Conservation (phyloP, 495 filamentous ascomycete genomes). For the Daldinia loculata region DNA sequence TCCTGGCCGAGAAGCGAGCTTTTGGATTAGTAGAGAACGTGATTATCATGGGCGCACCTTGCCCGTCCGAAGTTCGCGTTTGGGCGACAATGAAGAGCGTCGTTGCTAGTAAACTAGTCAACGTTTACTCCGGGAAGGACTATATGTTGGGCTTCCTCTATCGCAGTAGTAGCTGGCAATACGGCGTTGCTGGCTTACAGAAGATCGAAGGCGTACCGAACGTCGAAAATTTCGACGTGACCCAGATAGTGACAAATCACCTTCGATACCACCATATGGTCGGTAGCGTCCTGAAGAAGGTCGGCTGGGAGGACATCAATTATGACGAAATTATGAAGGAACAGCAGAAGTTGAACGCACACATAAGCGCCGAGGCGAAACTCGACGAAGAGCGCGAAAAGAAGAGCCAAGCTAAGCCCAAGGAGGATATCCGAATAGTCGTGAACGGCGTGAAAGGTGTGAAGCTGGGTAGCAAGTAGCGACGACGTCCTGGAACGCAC, state of each 20-base stretch:
- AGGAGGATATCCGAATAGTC: neutral
- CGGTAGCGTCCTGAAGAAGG: slow-evolving; percentile 61
- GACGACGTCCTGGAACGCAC: slow-evolving; percentile 1
- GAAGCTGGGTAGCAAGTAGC: slow-evolving; percentile 15
- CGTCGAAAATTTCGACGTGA: slow-evolving; percentile 67
- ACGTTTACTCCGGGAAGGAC: slow-evolving; percentile 68
- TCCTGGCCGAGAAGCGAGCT: slow-evolving; percentile 75
- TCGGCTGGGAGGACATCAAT: slow-evolving; percentile 66
- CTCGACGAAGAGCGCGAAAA: slow-evolving; percentile 40
- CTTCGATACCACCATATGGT: slow-evolving; percentile 63
- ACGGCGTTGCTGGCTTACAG: slow-evolving; percentile 67
- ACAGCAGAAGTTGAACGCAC: slow-evolving; percentile 40
- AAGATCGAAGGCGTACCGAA: slow-evolving; percentile 60
- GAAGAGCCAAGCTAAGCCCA: neutral
- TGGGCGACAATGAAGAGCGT: slow-evolving; percentile 66
- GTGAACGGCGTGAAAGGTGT: slow-evolving; percentile 3
- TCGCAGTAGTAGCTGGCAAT: slow-evolving; percentile 61
- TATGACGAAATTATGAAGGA: slow-evolving; percentile 53
- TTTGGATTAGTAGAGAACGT: slow-evolving; percentile 90
- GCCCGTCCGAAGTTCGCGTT: slow-evolving; percentile 64
- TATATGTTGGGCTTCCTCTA: slow-evolving; percentile 69
- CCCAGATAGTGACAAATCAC: slow-evolving; percentile 63
- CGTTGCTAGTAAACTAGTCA: slow-evolving; percentile 64
- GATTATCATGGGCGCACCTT: slow-evolving; percentile 83
- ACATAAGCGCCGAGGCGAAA: slow-evolving; percentile 38